Percentiles rank a stretch among this genome's conserved stretches.
Evolutionary conservation across 2,329 filamentous ascomycete species (phyloP).

Genomic region (Didymosphaeria variabile): DNA sequence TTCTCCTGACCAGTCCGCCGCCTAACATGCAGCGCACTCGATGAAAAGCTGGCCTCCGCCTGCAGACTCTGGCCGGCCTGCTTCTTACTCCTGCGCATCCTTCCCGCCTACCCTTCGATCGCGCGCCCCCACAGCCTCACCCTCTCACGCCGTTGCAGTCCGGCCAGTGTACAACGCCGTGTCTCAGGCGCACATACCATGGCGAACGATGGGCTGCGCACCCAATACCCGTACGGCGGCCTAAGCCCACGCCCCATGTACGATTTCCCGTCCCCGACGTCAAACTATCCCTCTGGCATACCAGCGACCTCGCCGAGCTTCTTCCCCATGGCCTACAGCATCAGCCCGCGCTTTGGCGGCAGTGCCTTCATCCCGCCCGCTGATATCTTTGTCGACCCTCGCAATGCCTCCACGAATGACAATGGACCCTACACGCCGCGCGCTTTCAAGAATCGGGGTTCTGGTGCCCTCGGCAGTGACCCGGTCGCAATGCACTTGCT

Average conservation of each 20-base stretch:
- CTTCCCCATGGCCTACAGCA: conserved; percentile 49
- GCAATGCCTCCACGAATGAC: conserved; percentile 37
- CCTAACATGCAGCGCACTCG: conserved; percentile 36
- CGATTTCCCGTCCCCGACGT: conserved; percentile 50
- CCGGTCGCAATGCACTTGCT: conserved; percentile 86
- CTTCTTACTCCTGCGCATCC: conserved; percentile 33
- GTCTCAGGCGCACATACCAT: conserved; percentile 26
- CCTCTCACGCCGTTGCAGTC: not conserved
- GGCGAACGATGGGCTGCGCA: conserved; percentile 46
- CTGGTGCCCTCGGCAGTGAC: conserved; percentile 56
- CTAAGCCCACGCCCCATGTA: conserved; percentile 46
- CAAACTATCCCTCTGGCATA: conserved; percentile 48
- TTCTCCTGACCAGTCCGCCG: conserved; percentile 25
- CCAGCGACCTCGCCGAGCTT: conserved; percentile 44
- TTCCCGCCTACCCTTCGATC: conserved; percentile 31
- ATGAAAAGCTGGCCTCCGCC: conserved; percentile 36
- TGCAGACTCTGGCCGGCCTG: conserved; percentile 33
- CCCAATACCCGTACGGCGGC: conserved; percentile 44
- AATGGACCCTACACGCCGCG: conserved; percentile 40
- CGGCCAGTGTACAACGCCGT: conserved; percentile 2
- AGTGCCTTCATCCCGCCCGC: conserved; percentile 50
- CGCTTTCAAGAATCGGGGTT: conserved; percentile 39
- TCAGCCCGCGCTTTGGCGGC: conserved; percentile 46
- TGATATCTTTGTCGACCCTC: conserved; percentile 47
- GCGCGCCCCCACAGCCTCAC: conserved; percentile 32